Evolutionary conservation across 1,139 yeast species (phyloP), one percentile per base, ranked within the genome.

Genomic region (Candida glucosophila): DNA sequence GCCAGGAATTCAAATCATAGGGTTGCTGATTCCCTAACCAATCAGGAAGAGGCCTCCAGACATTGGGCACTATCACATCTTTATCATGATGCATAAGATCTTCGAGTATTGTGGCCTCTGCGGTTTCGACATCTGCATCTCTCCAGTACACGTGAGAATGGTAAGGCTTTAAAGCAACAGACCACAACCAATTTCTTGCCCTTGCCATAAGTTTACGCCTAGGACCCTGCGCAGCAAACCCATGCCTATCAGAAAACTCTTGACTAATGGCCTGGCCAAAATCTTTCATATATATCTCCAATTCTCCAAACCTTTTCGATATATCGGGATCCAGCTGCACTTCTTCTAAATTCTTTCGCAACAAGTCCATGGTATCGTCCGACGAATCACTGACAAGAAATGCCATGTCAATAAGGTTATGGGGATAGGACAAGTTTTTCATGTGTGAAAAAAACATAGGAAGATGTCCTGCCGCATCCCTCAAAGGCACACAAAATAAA

Each of bases 1-100:
- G 85, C 95, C 95, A 83, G 18, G 93, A 80, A 55, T 83, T 83
- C 47, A 83, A 66, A 57, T 83, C 95, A 45, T 83, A 83, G 1
- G 95, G 94, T 50, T 83, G 95, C 46, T 81, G 88, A 45, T 77
- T 77, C 5, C 92, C 92, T 31, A 82, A 64, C 88, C 90, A 82
- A 49, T 79, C 90, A 2, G 94, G 94, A 35, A 83, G 58, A 1
- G 95, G 95, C 40, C 95, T 67, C 95, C 95, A 83, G 24, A 83
- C 92, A 44, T 83, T 83, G 14, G 95, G 95, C 14, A 83, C 88
- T 30, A 51, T 67, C 12, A 67, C 66, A 36, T 67, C 73, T 41
- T 61, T 63, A 43, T 61, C 61, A 40, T 67, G 73, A 42, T 66
- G 71, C 73, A 67, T 67, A 38, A 67, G 57, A 40, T 67, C 73